Evolutionary conservation across 2,329 filamentous ascomycete genomes (phyloP).

Genomic region (Byssochlamys sp.): DNA sequence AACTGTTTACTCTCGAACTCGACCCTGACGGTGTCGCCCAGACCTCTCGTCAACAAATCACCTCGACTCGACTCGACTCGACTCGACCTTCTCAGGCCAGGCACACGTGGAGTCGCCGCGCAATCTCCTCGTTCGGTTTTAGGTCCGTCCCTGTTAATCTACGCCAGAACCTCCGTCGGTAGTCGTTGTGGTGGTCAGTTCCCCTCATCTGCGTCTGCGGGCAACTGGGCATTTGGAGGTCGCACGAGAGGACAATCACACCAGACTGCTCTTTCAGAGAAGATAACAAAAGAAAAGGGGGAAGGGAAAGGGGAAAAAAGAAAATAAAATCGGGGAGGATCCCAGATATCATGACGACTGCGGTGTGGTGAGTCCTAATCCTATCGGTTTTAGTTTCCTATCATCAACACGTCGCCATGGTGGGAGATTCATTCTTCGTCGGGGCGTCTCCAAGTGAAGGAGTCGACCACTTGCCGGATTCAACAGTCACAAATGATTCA

Average conservation of each 20-base stretch:
- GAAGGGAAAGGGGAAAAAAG: neutral
- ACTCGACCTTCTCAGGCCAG: neutral
- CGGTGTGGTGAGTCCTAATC: neutral
- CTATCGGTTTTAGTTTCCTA: neutral
- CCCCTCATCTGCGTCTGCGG: neutral
- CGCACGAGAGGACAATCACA: neutral
- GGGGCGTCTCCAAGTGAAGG: neutral
- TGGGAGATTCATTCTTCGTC: neutral
- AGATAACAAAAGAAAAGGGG: neutral
- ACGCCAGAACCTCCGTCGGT: neutral
- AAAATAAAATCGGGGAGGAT: neutral
- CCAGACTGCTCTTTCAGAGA: neutral
- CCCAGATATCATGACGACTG: neutral
- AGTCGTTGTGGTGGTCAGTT: neutral
- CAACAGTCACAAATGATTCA: neutral
- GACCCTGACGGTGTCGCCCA: neutral
- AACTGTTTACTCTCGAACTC: neutral
- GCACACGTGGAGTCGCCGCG: neutral
- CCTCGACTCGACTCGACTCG: constrained; percentile 1
- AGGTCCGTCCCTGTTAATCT: neutral
- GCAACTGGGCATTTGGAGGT: neutral
- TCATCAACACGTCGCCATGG: neutral
- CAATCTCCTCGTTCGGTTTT: neutral
- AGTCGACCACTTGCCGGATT: neutral
- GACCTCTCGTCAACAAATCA: neutral